These are phyloP conservation scores for Coniferiporia weirii DNA, from an alignment of 1,284 basidiomycete species.

Conservation along the genomic window DNA sequence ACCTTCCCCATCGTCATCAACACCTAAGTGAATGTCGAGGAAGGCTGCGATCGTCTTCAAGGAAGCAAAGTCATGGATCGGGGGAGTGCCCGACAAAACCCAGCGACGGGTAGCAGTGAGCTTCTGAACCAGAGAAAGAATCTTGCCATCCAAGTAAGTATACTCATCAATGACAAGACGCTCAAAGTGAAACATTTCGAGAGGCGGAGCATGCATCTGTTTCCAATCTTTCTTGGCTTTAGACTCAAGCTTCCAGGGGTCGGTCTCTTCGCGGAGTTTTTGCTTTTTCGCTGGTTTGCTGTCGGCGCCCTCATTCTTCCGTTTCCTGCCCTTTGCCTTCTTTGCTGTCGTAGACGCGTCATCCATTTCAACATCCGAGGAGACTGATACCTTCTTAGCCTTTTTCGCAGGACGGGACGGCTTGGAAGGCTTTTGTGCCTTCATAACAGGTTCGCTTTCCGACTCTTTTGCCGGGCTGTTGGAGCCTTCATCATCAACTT, in stretches of 20 bases:
- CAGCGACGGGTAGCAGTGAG: slow-evolving; percentile 79
- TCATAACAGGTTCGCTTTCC: slow-evolving; percentile 25
- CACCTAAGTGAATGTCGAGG: slow-evolving; percentile 81
- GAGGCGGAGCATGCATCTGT: slow-evolving; percentile 73
- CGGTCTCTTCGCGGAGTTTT: slow-evolving; percentile 59
- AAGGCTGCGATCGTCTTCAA: slow-evolving; percentile 89
- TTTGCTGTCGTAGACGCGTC: slow-evolving; percentile 31
- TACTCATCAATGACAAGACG: slow-evolving; percentile 93
- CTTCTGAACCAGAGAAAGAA: slow-evolving; percentile 73
- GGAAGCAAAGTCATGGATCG: slow-evolving; percentile 86
- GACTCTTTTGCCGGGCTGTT: slow-evolving; percentile 26
- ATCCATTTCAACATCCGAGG: slow-evolving; percentile 21
- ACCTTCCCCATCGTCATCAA: slow-evolving; percentile 86
- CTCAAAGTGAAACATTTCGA: slow-evolving; percentile 90
- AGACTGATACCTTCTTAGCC: slow-evolving; percentile 22
- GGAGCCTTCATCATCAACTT: slow-evolving; percentile 19
- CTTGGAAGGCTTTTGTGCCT: slow-evolving; percentile 24
- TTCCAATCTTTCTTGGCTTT: slow-evolving; percentile 65
- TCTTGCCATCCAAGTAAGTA: slow-evolving; percentile 83
- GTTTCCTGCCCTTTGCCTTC: slow-evolving; percentile 37
- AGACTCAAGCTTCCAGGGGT: slow-evolving; percentile 77
- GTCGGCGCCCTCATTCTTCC: slow-evolving; percentile 43
- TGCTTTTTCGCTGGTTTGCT: slow-evolving; percentile 53
- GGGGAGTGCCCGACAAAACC: slow-evolving; percentile 96
- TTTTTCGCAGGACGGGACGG: slow-evolving; percentile 40